phyloP scores from a whole-genome alignment of 164 flowering plant species.

The Akebia trifoliata region DNA sequence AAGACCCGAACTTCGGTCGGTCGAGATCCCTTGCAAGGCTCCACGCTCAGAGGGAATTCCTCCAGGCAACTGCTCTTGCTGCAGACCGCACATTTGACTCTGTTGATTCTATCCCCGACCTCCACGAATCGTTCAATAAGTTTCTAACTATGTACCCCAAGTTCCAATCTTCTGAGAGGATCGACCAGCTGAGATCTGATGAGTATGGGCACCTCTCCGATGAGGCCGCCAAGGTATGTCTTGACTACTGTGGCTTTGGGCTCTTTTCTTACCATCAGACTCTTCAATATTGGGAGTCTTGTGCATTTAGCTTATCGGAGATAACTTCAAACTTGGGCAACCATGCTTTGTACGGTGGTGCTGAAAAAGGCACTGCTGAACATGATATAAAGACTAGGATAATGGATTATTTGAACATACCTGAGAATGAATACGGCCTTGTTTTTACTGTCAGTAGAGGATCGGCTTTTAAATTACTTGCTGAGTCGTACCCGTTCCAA shows the following conservation, averaged over 20 bases:
- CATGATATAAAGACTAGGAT: conserved; percentile 56
- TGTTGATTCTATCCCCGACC: conserved; percentile 44
- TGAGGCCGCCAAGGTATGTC: conserved; percentile 49
- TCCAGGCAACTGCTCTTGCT: conserved; percentile 56
- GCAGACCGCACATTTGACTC: conserved; percentile 45
- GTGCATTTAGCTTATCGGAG: conserved; percentile 56
- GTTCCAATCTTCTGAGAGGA: conserved; percentile 54
- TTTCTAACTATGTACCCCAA: conserved; percentile 74
- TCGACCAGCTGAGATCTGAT: conserved; percentile 55
- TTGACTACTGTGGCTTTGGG: conserved; percentile 82
- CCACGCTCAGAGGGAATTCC: conserved; percentile 58
- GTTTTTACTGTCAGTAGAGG: conserved; percentile 78
- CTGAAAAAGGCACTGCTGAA: conserved; percentile 57
- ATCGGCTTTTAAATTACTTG: conserved; percentile 77
- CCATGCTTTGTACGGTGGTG: conserved; percentile 59
- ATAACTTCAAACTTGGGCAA: conserved; percentile 60
- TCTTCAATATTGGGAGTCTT: conserved; percentile 51
- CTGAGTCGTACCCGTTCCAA: conserved; percentile 81
- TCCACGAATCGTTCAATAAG: conserved; percentile 43
- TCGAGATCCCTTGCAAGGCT: conserved; percentile 60
- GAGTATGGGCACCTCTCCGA: conserved; percentile 52
- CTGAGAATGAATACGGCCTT: conserved; percentile 71
- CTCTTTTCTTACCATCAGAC: conserved; percentile 66
- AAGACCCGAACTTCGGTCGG: conserved; percentile 41
- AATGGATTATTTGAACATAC: conserved; percentile 70